phyloP scores from a whole-genome alignment of 2,329 filamentous ascomycete species.

The Phyllosticta paracitricarpa region DNA sequence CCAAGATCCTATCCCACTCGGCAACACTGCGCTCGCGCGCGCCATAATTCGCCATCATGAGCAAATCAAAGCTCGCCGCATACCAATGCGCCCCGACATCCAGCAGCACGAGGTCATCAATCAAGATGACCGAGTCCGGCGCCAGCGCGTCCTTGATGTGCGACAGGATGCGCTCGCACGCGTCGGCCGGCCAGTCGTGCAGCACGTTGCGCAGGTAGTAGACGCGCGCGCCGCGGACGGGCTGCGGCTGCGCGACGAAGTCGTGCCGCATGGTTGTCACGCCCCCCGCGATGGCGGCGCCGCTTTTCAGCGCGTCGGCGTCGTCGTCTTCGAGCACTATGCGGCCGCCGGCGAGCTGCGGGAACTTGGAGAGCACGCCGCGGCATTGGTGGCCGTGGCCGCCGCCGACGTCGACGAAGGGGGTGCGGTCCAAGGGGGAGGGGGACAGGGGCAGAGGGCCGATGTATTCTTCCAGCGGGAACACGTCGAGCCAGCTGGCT shows the following conservation, averaged over 20 bases:
- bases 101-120: slow-evolving; percentile 36
- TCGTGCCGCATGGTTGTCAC: not conserved
- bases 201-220: slow-evolving; percentile 31
- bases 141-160: slow-evolving; percentile 25
- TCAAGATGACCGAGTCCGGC: slow-evolving; percentile 29
- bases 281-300: not conserved
- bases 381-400: slow-evolving; percentile 12
- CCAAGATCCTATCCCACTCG: slow-evolving; percentile 25
- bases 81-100: slow-evolving; percentile 23
- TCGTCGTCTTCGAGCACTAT: not conserved
- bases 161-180: slow-evolving; percentile 24
- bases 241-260: not conserved
- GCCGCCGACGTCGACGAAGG: slow-evolving; percentile 13
- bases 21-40: slow-evolving; percentile 26
- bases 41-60: slow-evolving; percentile 28
- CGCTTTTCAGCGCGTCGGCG: not conserved
- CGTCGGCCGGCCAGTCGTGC: slow-evolving; percentile 31
- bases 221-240: slow-evolving; percentile 16
- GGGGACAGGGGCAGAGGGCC: not conserved
- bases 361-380: not conserved
- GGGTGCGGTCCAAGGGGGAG: not conserved
- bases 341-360: not conserved
- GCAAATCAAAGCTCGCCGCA: slow-evolving; percentile 26
- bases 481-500: slow-evolving; percentile 12
- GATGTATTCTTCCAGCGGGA: slow-evolving; percentile 12